Evolutionary conservation across 2,329 filamentous ascomycete genomes (phyloP).

Genomic region (Orbilia blumenaviensis): DNA sequence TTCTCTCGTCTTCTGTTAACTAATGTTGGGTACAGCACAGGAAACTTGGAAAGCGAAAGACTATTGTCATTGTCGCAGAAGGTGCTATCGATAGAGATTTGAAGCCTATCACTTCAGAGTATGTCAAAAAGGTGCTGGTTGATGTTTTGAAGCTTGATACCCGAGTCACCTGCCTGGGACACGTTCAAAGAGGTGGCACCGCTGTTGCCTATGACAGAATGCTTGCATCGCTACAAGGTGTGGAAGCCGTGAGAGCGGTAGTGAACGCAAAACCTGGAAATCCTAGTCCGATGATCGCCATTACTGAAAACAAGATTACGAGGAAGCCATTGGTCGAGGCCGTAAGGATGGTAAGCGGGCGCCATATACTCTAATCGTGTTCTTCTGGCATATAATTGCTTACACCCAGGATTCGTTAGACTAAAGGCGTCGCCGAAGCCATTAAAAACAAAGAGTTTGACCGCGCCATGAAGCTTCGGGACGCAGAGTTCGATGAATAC

Average conservation of each 20-base stretch:
- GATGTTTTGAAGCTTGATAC: slow-evolving; percentile 83
- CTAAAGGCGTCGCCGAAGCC: slow-evolving; percentile 81
- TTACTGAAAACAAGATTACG: slow-evolving; percentile 97
- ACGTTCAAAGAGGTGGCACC: slow-evolving; percentile 94
- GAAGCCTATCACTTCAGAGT: slow-evolving; percentile 80
- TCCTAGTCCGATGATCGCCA: slow-evolving; percentile 92
- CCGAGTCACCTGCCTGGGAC: slow-evolving; percentile 90
- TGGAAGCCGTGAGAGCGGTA: slow-evolving; percentile 91
- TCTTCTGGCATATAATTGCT: background rate
- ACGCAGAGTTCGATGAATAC: slow-evolving; percentile 93
- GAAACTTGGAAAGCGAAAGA: slow-evolving; percentile 89
- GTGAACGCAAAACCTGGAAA: slow-evolving; percentile 88
- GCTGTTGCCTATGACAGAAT: slow-evolving; percentile 95
- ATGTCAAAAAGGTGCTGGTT: slow-evolving; percentile 89
- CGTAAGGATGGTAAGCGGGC: slow-evolving; percentile 66
- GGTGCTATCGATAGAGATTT: slow-evolving; percentile 86
- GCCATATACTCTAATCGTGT: background rate
- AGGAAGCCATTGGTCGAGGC: slow-evolving; percentile 88
- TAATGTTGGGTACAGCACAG: slow-evolving; percentile 72
- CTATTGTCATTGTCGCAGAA: slow-evolving; percentile 97
- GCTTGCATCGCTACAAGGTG: slow-evolving; percentile 89
- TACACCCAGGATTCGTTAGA: slow-evolving; percentile 65
- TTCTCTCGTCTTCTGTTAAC: slow-evolving; percentile 57
- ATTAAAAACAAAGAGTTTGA: slow-evolving; percentile 88
- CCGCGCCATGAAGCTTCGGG: slow-evolving; percentile 84